Evolutionary conservation across 139 green algal genomes (phyloP), one percentile per base, ranked within the genome.

Genomic region (Picochlorum sp.): DNA sequence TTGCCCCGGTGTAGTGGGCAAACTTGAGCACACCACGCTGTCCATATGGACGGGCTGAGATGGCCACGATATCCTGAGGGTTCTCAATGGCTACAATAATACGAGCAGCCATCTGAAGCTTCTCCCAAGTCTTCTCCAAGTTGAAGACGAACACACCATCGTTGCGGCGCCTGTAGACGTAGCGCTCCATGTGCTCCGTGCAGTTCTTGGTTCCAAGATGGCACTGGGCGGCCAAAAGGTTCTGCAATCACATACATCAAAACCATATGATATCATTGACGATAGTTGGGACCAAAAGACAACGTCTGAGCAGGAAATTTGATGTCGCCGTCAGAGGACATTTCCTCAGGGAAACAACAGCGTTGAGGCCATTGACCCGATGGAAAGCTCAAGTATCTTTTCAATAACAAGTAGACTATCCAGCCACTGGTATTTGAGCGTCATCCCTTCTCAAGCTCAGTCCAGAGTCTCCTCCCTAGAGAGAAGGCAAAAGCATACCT

Each of bases 1-100:
- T 95, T 72, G 81, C 83, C 28, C 89, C 88, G 16, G 91, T 89
- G 92, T 99, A 97, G 76, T 98, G 88, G 6, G 90, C 87, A 67
- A 98, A 99, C 85, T 99, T 99, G 70, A 98, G 88, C 45, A 98
- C 91, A 15, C 89, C 94, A 57, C 94, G 85, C 84, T 99, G 94
- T 47, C 86, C 90, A 61, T 96, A 97, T 41, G 90, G 90, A 45
- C 90, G 85, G 23, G 89, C 89, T 24, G 86, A 92, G 77, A 89
- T 88, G 63, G 88, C 82, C 37, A 82, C 73, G 47, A 92, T 80
- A 37, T 85, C 79, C 52, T 78, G 70, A 37, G 94, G 89, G 84
- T 99, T 98, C 87, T 99, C 94, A 63, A 97, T 93, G 28, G 90
- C 94, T 45, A 98, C 94, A 62, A 99, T 98, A 57, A 97, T 79